Percentiles rank a stretch among this genome's conserved stretches.
phyloP scores from a whole-genome alignment of 306 rosid genomes.

The Dalbergia oliveri region DNA sequence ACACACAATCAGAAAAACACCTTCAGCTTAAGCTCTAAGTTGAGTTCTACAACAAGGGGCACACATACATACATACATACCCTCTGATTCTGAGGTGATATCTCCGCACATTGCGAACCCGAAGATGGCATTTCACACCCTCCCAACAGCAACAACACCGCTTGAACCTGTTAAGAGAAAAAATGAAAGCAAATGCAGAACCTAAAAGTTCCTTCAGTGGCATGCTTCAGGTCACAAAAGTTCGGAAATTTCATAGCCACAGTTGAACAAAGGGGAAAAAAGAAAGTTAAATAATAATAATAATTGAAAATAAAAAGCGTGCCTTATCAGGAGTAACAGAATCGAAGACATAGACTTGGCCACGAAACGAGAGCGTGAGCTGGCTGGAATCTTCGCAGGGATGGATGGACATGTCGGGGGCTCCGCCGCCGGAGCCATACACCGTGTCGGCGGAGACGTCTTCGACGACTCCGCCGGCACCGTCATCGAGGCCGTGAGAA shows the following conservation, averaged over 20 bases:
- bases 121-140: conserved; percentile 73
- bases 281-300: neutral
- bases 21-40: conserved; percentile 2
- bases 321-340: conserved; percentile 91
- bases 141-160: conserved; percentile 82
- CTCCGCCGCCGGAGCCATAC: conserved; percentile 53
- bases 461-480: conserved; percentile 50
- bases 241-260: neutral
- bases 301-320: neutral
- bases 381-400: conserved; percentile 73
- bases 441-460: conserved; percentile 63
- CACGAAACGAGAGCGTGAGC: conserved; percentile 93
- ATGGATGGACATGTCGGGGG: conserved; percentile 58
- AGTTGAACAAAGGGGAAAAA: neutral
- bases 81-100: conserved; percentile 64
- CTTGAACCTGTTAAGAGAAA: conserved; percentile 71
- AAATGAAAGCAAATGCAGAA: conserved; percentile 1
- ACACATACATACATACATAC: conserved; percentile 47
- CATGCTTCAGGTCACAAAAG: conserved; percentile 15
- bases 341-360: conserved; percentile 92
- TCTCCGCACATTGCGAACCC: conserved; percentile 62
- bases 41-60: neutral
- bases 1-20: conserved; percentile 20
- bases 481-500: conserved; percentile 68
- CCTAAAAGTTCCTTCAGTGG: conserved; percentile 20